Percentiles rank a stretch among this genome's conserved stretches.
Conservation (phyloP, 2,329 filamentous ascomycete species). For the Penicillium sp. region DNA sequence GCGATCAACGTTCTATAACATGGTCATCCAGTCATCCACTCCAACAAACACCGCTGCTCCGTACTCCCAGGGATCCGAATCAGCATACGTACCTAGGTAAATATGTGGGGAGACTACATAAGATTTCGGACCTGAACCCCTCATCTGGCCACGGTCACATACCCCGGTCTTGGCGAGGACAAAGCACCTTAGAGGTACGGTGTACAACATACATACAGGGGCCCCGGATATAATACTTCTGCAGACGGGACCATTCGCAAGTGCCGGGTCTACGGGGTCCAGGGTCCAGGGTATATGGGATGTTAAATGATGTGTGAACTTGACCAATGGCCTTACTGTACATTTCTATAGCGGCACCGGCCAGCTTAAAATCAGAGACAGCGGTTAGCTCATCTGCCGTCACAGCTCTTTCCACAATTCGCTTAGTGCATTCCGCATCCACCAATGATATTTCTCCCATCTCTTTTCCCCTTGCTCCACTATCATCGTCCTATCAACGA, state of each 20-base stretch:
- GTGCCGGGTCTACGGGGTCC: background rate
- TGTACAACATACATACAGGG: background rate
- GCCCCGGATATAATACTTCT: background rate
- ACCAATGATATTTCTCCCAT: no score
- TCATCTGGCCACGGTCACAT: background rate
- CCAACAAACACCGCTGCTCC: background rate
- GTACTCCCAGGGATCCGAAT: background rate
- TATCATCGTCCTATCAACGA: background rate
- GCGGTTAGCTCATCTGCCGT: no score
- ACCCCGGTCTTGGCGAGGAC: constrained; percentile 2
- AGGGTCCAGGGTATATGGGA: background rate
- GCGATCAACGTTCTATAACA: background rate
- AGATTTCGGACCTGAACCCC: background rate
- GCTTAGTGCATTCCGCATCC: no score
- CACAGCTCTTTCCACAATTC: no score
- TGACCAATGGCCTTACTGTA: background rate
- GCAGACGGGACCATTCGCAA: background rate
- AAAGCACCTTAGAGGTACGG: background rate
- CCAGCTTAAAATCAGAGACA: no score
- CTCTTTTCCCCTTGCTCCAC: background rate
- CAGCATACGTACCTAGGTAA: background rate
- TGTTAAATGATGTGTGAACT: background rate
- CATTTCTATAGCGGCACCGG: background rate
- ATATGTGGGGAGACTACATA: background rate
- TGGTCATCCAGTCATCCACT: background rate